A percentile compares a stretch with the other conserved stretches of the same genome.
Conservation (phyloP, 2,329 filamentous ascomycete genomes). For the Arthrobotrys entomopaga region DNA sequence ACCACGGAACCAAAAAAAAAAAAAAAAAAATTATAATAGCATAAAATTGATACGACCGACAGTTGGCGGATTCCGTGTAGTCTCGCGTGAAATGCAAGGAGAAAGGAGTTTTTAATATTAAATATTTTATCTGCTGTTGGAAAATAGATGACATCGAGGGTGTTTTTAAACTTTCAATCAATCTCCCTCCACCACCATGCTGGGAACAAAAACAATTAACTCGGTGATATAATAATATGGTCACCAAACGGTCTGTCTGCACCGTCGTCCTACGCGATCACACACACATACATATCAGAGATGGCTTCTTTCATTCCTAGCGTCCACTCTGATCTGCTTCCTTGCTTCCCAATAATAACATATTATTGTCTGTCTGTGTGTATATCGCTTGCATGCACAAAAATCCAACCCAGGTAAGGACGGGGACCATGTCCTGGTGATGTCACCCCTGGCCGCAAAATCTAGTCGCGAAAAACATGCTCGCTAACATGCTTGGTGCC, state of each 20-base stretch:
- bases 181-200: too few relatives aligned
- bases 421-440: constrained; percentile 20
- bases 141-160: neutral
- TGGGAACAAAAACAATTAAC: too few relatives aligned
- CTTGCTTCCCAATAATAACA: constrained; percentile 31
- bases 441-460: constrained; percentile 16
- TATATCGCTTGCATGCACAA: constrained; percentile 40
- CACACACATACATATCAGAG: too few relatives aligned
- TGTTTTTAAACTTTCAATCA: neutral
- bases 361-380: neutral
- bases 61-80: constrained; percentile 6
- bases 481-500: constrained; percentile 12
- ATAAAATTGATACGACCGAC: neutral
- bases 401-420: too few relatives aligned
- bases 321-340: constrained; percentile 23
- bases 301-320: constrained; percentile 12
- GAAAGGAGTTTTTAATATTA: neutral
- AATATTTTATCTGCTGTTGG: too few relatives aligned
- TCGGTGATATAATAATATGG: constrained; percentile 17
- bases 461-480: neutral
- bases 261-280: too few relatives aligned
- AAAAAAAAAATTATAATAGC: constrained; percentile 27
- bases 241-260: too few relatives aligned
- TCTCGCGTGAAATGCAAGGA: constrained; percentile 30
- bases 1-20: constrained; percentile 30